Base-by-base conservation (phyloP, 495 filamentous ascomycete genomes). In the Rostrohypoxylon terebratum region DNA sequence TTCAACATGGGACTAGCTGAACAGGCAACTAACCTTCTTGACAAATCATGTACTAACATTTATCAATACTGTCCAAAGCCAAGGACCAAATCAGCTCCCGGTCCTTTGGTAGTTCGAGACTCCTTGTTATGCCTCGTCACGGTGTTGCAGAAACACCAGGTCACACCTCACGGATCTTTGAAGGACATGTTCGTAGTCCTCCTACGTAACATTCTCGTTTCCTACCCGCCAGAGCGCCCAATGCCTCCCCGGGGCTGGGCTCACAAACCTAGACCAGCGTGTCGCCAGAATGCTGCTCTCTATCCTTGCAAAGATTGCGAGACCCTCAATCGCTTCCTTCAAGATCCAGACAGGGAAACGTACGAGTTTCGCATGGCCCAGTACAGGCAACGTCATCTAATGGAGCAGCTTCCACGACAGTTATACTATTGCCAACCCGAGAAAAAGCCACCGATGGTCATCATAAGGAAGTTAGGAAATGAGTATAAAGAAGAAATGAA, bases 151-250 rank as follows among this genome's bases (percentile, higher is more conserved):
- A 66, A 50, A 31, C 50, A 66, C 20, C 33, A 33, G 9, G 42
- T 42, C 14, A 31, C 38, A 6, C 31, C 58, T 10, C 36, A 31
- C 2, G 50, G 58, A 28, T 50, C 38, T 5, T 38, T 63, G 0
- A 61, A 20, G 14, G 9, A 50, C 16, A 62, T 71, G 62, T 71
- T 57, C 25, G n/a, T 21, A 25, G 4, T n/a, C 6, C 63, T 72
- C 42, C 2, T 67, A 7, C 69, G 63, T 21, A 25, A 63, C n/a
- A 3, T 67, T 6, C 23, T 72, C 31, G 6, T 50, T 21, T n/a
- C 10, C 10, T 0, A 16, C 3, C 28, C 51, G 1, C 57, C 69
- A 9, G 50, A 51, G 18, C 34, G 8, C 18, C 62, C 68, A 8
- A 14, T 7, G 7, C 48, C 59, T 40, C 31, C 9, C 23, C 53